A percentile compares a stretch with the other conserved stretches of the same genome.
These are phyloP conservation scores for Xylaria intraflava DNA, from an alignment of 495 filamentous ascomycete species.

Conservation along the genomic window DNA sequence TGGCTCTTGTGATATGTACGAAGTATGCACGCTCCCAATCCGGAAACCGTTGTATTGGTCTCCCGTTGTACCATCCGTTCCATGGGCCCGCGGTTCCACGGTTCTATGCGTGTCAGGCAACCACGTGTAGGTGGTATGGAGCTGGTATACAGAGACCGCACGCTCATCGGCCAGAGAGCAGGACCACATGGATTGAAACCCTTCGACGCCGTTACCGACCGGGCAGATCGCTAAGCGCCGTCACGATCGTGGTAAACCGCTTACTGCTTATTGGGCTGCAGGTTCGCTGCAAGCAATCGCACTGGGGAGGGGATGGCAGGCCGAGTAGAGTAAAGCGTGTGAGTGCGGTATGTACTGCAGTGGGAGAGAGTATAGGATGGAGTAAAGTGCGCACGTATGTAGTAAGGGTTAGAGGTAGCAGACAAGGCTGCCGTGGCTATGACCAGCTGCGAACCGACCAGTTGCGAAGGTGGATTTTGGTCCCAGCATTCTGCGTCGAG, in stretches of 20 bases:
- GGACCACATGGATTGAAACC: background rate
- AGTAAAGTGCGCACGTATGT: no score
- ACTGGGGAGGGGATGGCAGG: no score
- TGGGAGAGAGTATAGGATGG: no score
- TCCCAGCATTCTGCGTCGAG: constrained; percentile 21
- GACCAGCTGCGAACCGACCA: background rate
- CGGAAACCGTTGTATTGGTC: background rate
- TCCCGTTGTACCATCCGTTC: background rate
- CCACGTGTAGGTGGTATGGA: background rate
- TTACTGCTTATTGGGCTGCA: no score
- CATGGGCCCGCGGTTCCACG: background rate
- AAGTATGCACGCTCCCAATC: background rate
- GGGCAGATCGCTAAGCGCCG: background rate
- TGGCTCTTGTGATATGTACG: background rate
- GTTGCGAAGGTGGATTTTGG: constrained; percentile 3
- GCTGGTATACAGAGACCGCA: no score
- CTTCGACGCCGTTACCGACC: background rate
- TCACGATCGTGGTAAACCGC: background rate
- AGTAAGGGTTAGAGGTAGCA: no score
- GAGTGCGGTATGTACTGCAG: no score
- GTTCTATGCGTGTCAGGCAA: background rate
- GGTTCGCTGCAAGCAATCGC: background rate
- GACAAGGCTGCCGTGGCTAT: constrained; percentile 14
- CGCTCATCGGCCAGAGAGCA: background rate
- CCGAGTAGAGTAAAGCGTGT: no score